Percentiles rank a stretch among this genome's conserved stretches.
Conservation (phyloP, 2,329 filamentous ascomycete species). For the Dactylellina haptotyla region DNA sequence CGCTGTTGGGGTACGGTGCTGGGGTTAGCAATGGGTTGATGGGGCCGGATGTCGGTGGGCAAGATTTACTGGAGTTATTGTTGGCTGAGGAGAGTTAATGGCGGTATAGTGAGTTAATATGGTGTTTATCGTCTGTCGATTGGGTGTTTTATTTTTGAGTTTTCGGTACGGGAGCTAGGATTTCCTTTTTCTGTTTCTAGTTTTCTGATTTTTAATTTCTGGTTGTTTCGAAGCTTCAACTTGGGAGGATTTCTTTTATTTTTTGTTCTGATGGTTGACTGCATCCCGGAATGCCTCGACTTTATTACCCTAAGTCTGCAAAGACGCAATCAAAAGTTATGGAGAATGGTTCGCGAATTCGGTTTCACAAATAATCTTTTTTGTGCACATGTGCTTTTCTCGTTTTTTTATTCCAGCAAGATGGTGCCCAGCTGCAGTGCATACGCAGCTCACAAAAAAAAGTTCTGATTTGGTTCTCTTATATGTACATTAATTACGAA, state of each 20-base stretch:
- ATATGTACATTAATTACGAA: conserved; percentile 32
- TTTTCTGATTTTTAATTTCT: conserved; percentile 3
- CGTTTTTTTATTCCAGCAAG: background rate
- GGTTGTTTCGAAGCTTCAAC: too few species aligned
- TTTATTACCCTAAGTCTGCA: conserved; percentile 6
- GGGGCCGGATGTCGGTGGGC: conserved; percentile 70
- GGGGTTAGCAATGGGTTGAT: conserved; percentile 67
- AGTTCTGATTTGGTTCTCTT: conserved; percentile 16
- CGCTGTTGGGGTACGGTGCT: conserved; percentile 64
- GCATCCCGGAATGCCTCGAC: background rate
- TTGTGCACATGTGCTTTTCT: background rate
- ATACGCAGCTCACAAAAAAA: conserved; percentile 13
- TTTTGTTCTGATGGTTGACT: background rate
- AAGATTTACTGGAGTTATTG: conserved; percentile 71
- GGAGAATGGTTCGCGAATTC: background rate
- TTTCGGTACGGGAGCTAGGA: background rate
- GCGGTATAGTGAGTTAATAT: background rate
- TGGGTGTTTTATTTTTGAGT: background rate
- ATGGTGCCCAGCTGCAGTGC: background rate
- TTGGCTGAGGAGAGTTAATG: conserved; percentile 52
- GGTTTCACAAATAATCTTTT: background rate
- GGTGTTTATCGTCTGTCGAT: background rate
- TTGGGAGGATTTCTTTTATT: background rate
- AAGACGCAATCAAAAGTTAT: conserved; percentile 17
- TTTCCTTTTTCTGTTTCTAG: background rate